phyloP scores from a whole-genome alignment of 2,329 filamentous ascomycete genomes.

The Chrysosphaeria jannelii region DNA sequence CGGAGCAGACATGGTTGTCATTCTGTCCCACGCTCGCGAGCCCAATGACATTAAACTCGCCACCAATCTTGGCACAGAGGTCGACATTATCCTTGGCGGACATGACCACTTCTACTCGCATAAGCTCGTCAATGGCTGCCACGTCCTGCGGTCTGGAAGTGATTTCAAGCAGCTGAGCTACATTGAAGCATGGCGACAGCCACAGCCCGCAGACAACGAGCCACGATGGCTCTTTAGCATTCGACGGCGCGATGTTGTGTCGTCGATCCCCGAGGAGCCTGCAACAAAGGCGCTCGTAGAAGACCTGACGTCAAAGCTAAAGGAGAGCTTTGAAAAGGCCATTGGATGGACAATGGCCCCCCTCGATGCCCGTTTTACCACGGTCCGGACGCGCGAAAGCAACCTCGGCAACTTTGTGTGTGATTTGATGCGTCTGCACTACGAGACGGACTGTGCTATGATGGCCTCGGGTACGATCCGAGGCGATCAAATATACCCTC shows the following conservation, averaged over 20 bases:
- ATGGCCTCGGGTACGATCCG: constrained; percentile 70
- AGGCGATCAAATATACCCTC: constrained; percentile 67
- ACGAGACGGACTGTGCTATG: constrained; percentile 49
- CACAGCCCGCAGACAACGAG: constrained; percentile 4
- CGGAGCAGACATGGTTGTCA: constrained; percentile 59
- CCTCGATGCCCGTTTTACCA: constrained; percentile 63
- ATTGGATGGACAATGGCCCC: constrained; percentile 59
- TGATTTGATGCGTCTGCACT: constrained; percentile 67
- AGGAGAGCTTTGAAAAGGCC: constrained; percentile 49
- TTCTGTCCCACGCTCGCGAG: constrained; percentile 61
- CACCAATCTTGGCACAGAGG: constrained; percentile 35
- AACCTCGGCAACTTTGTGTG: constrained; percentile 80
- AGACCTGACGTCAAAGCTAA: constrained; percentile 40
- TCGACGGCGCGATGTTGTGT: constrained; percentile 39
- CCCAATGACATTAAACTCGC: constrained; percentile 76
- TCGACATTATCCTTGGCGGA: constrained; percentile 67
- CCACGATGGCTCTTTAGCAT: constrained; percentile 41
- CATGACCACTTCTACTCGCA: constrained; percentile 80
- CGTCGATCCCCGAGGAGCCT: constrained; percentile 31
- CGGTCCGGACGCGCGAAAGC: constrained; percentile 45
- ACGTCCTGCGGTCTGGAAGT: constrained; percentile 62
- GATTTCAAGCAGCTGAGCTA: constrained; percentile 88
- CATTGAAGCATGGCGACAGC: constrained; percentile 39
- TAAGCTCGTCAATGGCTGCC: constrained; percentile 43
- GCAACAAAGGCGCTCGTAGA: constrained; percentile 30